Base-by-base conservation (phyloP, 768 basidiomycete species). In the Erythrobasidium yunnanense region DNA sequence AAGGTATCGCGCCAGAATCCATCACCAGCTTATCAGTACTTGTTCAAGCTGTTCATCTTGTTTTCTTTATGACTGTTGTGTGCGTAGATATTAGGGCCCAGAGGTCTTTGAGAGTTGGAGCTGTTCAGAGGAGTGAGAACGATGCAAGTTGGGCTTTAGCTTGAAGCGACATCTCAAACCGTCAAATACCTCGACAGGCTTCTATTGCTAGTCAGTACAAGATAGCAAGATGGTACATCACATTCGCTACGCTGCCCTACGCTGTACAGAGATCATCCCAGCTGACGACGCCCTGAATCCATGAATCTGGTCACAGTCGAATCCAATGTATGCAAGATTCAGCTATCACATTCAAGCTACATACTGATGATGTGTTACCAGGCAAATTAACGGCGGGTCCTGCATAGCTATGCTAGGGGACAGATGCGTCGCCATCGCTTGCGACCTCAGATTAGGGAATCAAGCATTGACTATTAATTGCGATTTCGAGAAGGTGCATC, bases 341-440 rank as follows among this genome's bases (percentile, higher is more conserved):
- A 30, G 55, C 22, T 52, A 13, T 15, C 55, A 18, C 25, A 57
- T 15, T 18, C 54, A 32, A 58, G 5, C 17, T 15, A 18, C 20
- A 58, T 45, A 15, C 25, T 29, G 29, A 7, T 60, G 57, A 23
- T 25, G 18, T 13, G 23, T 32, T 6, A 13, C 7, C 47, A 66
- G 65, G 65, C 82, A 89, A 78, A 81, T 85, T 69, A 96, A 95
- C 81, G 92, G 92, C 80, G 95, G 95, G 79, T 95, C 92, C 79
- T 89, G 93, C 73, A 82, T 99, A 78, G 95, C 95, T 80, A 99
- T 99, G 95, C 87, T 87, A 67, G 95, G 95, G 69, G 96, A 97
- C 79, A 87, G 90, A 72, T 99, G 95, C 77, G 95, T 99, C 54
- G 95, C 95, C 57, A 97, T 97, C 78, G 95, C 93, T 27, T 90